These are phyloP conservation scores for Aspergillus bridgeri DNA, from an alignment of 495 filamentous ascomycete genomes.

Conservation along the genomic window DNA sequence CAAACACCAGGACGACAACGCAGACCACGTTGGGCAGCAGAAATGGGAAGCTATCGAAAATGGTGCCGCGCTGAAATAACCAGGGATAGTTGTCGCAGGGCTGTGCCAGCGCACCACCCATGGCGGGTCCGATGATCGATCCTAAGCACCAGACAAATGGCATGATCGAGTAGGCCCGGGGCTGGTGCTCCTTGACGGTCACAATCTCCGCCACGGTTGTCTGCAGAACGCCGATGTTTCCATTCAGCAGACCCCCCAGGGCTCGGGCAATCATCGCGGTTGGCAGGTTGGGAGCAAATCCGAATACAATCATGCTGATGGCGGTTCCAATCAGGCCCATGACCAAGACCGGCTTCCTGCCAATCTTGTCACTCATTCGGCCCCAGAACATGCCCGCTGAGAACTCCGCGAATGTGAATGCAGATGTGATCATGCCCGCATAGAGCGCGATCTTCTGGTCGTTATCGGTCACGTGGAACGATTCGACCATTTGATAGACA, in stretches of 20 bases:
- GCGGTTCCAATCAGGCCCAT: slow-evolving; percentile 85
- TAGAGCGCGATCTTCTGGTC: slow-evolving; percentile 83
- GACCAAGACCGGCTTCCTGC: slow-evolving; percentile 88
- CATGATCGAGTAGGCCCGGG: slow-evolving; percentile 93
- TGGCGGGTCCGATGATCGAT: slow-evolving; percentile 82
- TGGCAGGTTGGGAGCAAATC: slow-evolving; percentile 80
- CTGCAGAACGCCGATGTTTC: slow-evolving; percentile 91
- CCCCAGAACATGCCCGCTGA: slow-evolving; percentile 89
- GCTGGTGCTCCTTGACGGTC: slow-evolving; percentile 86
- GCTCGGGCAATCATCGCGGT: slow-evolving; percentile 85
- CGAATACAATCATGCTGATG: slow-evolving; percentile 90
- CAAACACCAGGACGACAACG: slow-evolving; percentile 68
- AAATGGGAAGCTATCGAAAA: slow-evolving; percentile 86
- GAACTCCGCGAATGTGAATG: slow-evolving; percentile 95
- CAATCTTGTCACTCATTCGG: slow-evolving; percentile 83
- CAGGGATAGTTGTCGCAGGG: slow-evolving; percentile 79
- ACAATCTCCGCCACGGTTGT: slow-evolving; percentile 93
- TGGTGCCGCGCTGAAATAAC: slow-evolving; percentile 65
- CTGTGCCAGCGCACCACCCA: slow-evolving; percentile 85
- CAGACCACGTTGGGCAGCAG: slow-evolving; percentile 93
- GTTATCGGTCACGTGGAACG: slow-evolving; percentile 79
- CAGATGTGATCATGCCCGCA: slow-evolving; percentile 92
- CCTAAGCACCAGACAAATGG: slow-evolving; percentile 96
- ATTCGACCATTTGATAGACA: slow-evolving; percentile 95
- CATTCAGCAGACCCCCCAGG: slow-evolving; percentile 88